A percentile compares a stretch with the other conserved stretches of the same genome.
Conservation (phyloP, 2,329 filamentous ascomycete genomes). For the Madurella mycetomatis region DNA sequence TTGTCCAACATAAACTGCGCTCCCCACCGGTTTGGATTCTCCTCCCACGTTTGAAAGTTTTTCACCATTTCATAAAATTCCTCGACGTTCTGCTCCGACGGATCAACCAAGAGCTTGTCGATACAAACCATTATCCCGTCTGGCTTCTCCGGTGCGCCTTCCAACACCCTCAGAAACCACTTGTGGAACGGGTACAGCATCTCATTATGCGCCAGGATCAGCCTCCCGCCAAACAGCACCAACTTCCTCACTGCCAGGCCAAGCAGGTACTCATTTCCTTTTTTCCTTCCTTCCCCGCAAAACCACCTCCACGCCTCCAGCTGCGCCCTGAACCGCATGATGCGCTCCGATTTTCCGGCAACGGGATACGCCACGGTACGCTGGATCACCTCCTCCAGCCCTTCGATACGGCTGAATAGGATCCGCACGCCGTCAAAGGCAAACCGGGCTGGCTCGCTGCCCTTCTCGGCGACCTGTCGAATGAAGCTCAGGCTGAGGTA, state of each 20-base stretch:
- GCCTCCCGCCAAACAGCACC: conserved; percentile 18
- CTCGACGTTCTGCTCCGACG: conserved; percentile 10
- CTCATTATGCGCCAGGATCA: conserved; percentile 21
- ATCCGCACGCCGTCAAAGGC: conserved; percentile 15
- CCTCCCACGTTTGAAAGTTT: background rate
- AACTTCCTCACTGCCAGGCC: conserved; percentile 15
- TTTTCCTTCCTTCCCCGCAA: conserved; percentile 8
- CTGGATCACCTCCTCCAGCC: background rate
- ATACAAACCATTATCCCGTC: conserved; percentile 13
- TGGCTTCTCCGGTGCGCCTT: conserved; percentile 12
- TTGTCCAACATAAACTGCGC: conserved; percentile 3
- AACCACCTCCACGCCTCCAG: conserved; percentile 19
- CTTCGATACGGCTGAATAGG: conserved; percentile 6
- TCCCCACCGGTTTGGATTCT: background rate
- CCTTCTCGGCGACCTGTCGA: conserved; percentile 9
- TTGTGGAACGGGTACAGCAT: conserved; percentile 23
- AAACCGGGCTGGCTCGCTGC: conserved; percentile 20
- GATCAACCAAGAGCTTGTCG: conserved; percentile 6
- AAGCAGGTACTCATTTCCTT: conserved; percentile 16
- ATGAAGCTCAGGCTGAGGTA: conserved; percentile 17
- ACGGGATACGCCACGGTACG: conserved; percentile 6
- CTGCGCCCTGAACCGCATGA: conserved; percentile 17
- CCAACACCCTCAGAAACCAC: conserved; percentile 20
- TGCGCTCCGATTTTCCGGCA: conserved; percentile 9
- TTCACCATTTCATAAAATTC: conserved; percentile 15